Evolutionary conservation across 345 rosid genomes (phyloP).

Genomic region (Bruguiera parviflora): DNA sequence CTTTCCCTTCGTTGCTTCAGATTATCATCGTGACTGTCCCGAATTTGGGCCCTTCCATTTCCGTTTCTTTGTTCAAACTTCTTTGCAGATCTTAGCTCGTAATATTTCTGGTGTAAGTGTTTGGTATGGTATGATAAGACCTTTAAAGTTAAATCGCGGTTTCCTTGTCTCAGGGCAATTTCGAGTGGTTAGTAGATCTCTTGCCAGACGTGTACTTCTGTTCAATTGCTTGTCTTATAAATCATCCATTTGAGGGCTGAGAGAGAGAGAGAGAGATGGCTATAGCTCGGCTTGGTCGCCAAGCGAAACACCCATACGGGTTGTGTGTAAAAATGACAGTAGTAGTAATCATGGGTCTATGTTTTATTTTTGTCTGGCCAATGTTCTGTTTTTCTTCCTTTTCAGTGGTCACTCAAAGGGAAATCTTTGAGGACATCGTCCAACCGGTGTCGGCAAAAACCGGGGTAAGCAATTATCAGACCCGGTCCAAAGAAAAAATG

Average conservation of each 20-base stretch:
- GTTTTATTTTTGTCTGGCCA: constrained; percentile 75
- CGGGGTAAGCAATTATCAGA: constrained; percentile 16
- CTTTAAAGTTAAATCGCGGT: background rate
- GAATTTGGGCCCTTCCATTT: background rate
- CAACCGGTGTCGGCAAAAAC: constrained; percentile 55
- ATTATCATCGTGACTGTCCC: constrained; percentile 4
- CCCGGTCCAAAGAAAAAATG: constrained; percentile 14
- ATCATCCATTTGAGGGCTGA: background rate
- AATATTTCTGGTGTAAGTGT: too few relatives aligned
- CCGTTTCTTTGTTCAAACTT: background rate
- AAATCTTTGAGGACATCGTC: constrained; percentile 76
- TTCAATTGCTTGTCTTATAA: constrained; percentile 2
- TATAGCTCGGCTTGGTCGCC: constrained; percentile 58
- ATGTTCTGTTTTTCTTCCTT: constrained; percentile 60
- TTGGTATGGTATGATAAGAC: background rate
- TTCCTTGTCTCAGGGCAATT: background rate
- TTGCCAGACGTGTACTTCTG: constrained; percentile 5
- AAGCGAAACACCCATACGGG: constrained; percentile 73
- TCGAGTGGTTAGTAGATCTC: background rate
- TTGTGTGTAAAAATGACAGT: constrained; percentile 64
- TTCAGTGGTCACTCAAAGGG: constrained; percentile 59
- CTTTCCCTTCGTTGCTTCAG: constrained; percentile 1
- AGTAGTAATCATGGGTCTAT: constrained; percentile 67
- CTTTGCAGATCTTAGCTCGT: too few relatives aligned
- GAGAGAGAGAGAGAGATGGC: constrained; percentile 35